phyloP scores from a whole-genome alignment of 106 monocot genomes.

The Phalaenopsis aphrodite region DNA sequence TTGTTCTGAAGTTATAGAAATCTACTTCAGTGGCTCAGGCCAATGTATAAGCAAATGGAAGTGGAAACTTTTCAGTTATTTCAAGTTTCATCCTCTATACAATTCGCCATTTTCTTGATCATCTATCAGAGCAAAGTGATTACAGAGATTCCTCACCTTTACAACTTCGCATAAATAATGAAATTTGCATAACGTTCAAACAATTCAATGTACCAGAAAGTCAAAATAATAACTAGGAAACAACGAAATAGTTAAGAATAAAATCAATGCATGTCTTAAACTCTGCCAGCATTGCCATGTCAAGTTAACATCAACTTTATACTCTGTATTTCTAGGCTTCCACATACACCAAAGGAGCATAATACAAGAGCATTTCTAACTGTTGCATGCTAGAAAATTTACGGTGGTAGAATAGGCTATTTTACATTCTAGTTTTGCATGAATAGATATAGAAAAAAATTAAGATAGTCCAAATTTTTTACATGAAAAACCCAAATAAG shows the following conservation, averaged over 20 bases:
- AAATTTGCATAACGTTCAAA: neutral
- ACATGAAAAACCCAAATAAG: too few relatives aligned
- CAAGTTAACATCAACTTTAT: neutral
- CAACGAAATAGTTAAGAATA: neutral
- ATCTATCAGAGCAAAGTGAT: neutral
- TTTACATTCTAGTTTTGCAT: too few relatives aligned
- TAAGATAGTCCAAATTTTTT: too few relatives aligned
- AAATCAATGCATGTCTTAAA: neutral
- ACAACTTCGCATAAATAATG: neutral
- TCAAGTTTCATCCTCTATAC: neutral
- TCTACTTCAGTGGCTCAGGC: neutral
- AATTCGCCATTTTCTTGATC: neutral
- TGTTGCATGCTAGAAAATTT: too few relatives aligned
- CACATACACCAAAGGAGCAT: too few relatives aligned
- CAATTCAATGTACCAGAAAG: neutral
- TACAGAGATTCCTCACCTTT: neutral
- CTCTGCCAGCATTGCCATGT: neutral
- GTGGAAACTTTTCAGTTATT: neutral
- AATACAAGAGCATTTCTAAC: too few relatives aligned
- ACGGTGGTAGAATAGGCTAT: too few relatives aligned
- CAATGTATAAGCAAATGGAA: neutral
- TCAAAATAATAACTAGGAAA: neutral
- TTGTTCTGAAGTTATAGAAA: slow-evolving; percentile 2
- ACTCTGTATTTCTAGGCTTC: too few relatives aligned
- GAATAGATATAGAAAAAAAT: too few relatives aligned